Base-by-base conservation (phyloP, 225 moss, liverwort and hornwort species). In the Polytrichum formosum region DNA sequence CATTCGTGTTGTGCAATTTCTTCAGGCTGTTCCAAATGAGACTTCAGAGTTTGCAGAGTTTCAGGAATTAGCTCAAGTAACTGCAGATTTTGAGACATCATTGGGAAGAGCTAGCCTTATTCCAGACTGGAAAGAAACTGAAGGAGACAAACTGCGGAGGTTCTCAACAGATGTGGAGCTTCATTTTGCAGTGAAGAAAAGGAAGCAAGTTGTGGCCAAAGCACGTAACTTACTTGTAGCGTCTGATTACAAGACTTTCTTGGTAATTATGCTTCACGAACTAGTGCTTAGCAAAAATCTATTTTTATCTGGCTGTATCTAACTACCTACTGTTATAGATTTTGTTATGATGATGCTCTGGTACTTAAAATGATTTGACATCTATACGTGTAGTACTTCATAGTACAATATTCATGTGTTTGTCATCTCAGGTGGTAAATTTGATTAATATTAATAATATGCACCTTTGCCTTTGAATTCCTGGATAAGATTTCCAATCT, bases 171-270 rank as follows among this genome's bases (percentile, higher is more conserved):
- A 93, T 54, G 87, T 96, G 66, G 96, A 96, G 79, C 56, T 90
- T 75, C 93, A 93, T 76, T 96, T 96, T 73, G 90, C 90, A 68
- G 76, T 81, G n/a, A 96, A 93, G 74, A 96, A 91, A 78, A 96
- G 82, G 86, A 90, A 89, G 70, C 77, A 79, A 56, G 78, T 93
- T 33, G 29, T 90, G 61, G 85, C 93, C 28, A 90, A 85, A 85
- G 91, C 87, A 21, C 90, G 96, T 71, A 85, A 86, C 76, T 72
- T 96, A 69, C 88, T 96, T 21, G 86, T 84, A 65, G 82, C 85
- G 30, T 82, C 85, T 73, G 86, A 92, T 74, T 93, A 82, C 79
- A 88, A 78, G 67, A 72, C 67, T 76, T 72, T 84, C 76, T 80
- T 78, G 85, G 95, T 95, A 88, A 83, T 81, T 68, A 54, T 80